Evolutionary conservation across 2,329 filamentous ascomycete genomes (phyloP), one percentile per base, ranked within the genome.

Genomic region (Thielaviopsis cerberus): DNA sequence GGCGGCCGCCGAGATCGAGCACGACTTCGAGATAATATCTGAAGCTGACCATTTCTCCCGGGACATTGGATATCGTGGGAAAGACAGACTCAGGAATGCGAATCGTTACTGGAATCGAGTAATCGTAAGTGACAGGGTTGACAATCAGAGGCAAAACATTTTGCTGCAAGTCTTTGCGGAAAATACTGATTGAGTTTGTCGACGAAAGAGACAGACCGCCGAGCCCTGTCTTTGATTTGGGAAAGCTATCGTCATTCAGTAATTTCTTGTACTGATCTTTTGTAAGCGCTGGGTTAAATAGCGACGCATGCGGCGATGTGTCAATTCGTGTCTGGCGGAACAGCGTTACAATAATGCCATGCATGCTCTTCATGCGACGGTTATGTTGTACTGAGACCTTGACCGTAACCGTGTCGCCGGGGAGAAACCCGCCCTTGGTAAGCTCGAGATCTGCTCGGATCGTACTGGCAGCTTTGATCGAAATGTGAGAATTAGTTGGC

Each of bases 1-100:
- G 72, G 67, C 88, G 92, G 41, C 91, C 91, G 53, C 92, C 90
- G 0, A 97, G 76, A 67, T 98, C 92, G 23, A 96, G 81, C 26
- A 97, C 83, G 1, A 96, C 87, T 69, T 98, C 92, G 22, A 96
- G 78, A 63, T 90, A 87, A 66, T 98, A 97, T 64, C 85, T 88
- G 73, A 98, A 97, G 64, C 84, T 89, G 63, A 98, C 92, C 83
- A 97, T 92, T 34, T 87, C 84, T 3, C 91, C 89, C 0, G 92
- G 92, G 0, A 96, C 88, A 57, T 83, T 84, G 26, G 82, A 82
- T 62, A 97, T 97, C 1, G 90, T 95, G 0, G 92, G 91, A 64
- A 97, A 97, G 0, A 83, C 82, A 65, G 95, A 88, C 62, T 94
- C 88, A 0, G 92, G 92, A 2, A 97, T 80, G 63, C 88, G 82